Evolutionary conservation across 345 rosid species (phyloP), one percentile per base, ranked within the genome.

Genomic region (Garcia nutans): DNA sequence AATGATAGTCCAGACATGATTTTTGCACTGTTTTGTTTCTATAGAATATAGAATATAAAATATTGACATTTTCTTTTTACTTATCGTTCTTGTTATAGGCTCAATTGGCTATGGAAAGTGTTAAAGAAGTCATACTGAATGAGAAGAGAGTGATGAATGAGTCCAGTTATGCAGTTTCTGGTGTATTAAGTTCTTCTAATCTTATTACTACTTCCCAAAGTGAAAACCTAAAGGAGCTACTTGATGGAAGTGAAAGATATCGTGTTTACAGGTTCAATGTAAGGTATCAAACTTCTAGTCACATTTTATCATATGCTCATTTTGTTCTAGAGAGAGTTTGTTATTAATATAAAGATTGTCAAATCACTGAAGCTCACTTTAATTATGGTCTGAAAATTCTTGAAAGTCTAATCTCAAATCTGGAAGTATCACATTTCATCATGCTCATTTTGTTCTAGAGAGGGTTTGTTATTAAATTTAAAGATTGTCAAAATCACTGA

Each of bases 151-250:
- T 78, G 13, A 79, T 84, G 49, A 77, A 80, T 2, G 86, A 86
- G 74, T 77, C 73, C 55, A 73, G 86, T 67, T 82, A 90, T 76
- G 77, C 89, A n/a, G 94, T 91, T 79, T 86, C 88, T 42, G 86
- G 94, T 67, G 83, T 93, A 66, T 73, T 95, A 83, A 85, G 82
- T 79, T 91, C 97, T 65, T 82, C 94, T 13, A 81, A 89, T 77
- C 84, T 79, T 65, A 68, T 78, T 71, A 77, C 81, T 56, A 84
- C 97, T 60, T 88, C 93, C 12, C 85, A 90, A 70, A 84, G 89
- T 11, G 89, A 84, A 79, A 83, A 78, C 83, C 96, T 95, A 61
- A 87, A 82, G 78, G 85, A 83, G 74, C 85, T 95, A 37, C 70
- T 90, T 3, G 80, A 87, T 73, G 92, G 78, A 58, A 76, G 44